These are phyloP conservation scores for Trametes villosa DNA, from an alignment of 768 basidiomycete species.

Conservation along the genomic window DNA sequence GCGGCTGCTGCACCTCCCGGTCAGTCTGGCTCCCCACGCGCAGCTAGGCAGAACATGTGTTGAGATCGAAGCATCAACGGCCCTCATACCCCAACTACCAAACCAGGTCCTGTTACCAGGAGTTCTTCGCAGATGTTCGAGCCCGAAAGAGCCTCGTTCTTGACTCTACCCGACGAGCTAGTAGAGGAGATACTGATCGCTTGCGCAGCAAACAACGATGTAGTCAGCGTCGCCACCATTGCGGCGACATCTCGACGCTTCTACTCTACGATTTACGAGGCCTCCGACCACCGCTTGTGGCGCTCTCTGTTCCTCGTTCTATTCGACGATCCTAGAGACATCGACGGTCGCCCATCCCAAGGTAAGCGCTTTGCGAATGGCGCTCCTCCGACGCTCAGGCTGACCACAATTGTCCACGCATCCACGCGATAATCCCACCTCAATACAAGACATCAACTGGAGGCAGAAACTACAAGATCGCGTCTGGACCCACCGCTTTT, in stretches of 20 bases:
- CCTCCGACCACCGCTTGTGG: background rate
- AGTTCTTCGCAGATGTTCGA: too few relatives aligned
- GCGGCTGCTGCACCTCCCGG: too few relatives aligned
- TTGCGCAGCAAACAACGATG: background rate
- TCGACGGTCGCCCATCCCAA: background rate
- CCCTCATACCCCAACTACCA: too few relatives aligned
- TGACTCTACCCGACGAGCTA: background rate
- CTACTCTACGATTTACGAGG: background rate
- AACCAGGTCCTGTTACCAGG: too few relatives aligned
- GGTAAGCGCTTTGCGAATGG: too few relatives aligned
- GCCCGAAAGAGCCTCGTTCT: background rate
- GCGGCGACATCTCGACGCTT: background rate
- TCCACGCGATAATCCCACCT: too few relatives aligned
- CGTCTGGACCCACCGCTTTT: background rate
- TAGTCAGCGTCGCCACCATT: background rate
- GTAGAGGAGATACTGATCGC: background rate
- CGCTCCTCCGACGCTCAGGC: too few relatives aligned
- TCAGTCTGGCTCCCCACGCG: too few relatives aligned
- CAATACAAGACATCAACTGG: background rate
- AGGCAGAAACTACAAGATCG: background rate
- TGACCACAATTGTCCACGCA: too few relatives aligned
- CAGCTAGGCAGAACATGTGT: too few relatives aligned
- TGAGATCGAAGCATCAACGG: too few relatives aligned
- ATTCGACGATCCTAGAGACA: background rate
- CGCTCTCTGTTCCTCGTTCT: background rate